Conservation (phyloP, 208 protist species). For the Phytomonas francai region DNA sequence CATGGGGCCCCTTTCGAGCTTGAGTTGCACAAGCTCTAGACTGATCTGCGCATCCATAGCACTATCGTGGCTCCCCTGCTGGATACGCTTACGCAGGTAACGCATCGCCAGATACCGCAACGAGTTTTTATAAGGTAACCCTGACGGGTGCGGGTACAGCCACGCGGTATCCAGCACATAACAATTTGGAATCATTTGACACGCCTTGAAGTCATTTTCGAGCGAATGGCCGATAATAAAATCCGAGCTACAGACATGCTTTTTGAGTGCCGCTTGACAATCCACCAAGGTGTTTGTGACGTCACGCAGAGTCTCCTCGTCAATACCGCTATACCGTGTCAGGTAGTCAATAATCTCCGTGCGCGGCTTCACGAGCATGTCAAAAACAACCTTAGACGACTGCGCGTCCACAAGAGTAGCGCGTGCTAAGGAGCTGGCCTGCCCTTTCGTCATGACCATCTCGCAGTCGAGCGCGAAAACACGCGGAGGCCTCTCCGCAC, state of each 20-base stretch:
- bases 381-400: conserved; percentile 54
- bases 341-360: conserved; percentile 78
- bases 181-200: conserved; percentile 74
- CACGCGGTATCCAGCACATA: conserved; percentile 83
- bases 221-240: conserved; percentile 91
- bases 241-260: conserved; percentile 25
- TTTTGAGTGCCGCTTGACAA: conserved; percentile 56
- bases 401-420: conserved; percentile 74
- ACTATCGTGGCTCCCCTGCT: conserved; percentile 83
- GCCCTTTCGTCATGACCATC: conserved; percentile 69
- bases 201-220: conserved; percentile 91
- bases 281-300: conserved; percentile 66
- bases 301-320: conserved; percentile 50
- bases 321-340: conserved; percentile 89
- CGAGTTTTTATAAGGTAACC: conserved; percentile 74
- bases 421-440: conserved; percentile 70
- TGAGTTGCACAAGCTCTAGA: conserved; percentile 76
- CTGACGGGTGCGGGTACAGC: conserved; percentile 85
- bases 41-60: conserved; percentile 72
- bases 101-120: conserved; percentile 72
- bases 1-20: conserved; percentile 58
- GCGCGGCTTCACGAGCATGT: conserved; percentile 79
- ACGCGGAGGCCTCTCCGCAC: conserved; percentile 1
- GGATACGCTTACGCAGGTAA: conserved; percentile 77
- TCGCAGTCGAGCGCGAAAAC: conserved; percentile 89